Evolutionary conservation across 164 flowering plant species (phyloP).

Genomic region (Macadamia tetraphylla): DNA sequence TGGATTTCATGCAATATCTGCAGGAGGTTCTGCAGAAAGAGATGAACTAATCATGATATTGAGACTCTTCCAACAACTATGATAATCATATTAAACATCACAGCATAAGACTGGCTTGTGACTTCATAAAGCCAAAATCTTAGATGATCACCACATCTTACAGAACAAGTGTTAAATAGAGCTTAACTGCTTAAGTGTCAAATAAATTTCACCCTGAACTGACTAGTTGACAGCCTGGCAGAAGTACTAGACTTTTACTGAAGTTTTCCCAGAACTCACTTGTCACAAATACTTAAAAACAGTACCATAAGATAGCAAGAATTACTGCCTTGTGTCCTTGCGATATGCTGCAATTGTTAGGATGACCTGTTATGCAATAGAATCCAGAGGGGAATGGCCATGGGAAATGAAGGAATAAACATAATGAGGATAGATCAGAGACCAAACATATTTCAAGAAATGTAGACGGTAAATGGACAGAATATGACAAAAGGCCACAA

Average conservation of each 20-base stretch:
- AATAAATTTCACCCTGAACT: too few species aligned
- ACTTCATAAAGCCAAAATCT: background rate
- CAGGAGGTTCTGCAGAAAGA: background rate
- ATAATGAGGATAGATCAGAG: background rate
- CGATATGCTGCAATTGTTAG: too few species aligned
- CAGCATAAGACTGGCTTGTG: background rate
- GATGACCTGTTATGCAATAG: background rate
- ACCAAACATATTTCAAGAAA: too few species aligned
- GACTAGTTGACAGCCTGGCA: too few species aligned
- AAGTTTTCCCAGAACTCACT: too few species aligned
- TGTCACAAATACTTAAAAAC: too few species aligned
- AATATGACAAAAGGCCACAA: too few species aligned
- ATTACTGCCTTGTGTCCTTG: too few species aligned
- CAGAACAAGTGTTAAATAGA: background rate
- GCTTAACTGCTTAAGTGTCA: too few species aligned
- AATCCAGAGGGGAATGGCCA: background rate
- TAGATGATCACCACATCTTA: background rate
- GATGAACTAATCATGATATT: background rate
- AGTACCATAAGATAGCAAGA: too few species aligned
- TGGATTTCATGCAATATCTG: background rate
- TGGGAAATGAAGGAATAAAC: background rate
- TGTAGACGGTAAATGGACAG: too few species aligned
- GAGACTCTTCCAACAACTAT: background rate
- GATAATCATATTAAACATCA: background rate
- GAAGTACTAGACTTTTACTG: too few species aligned